Conservation (phyloP, 2,329 filamentous ascomycete genomes). For the Curvularia sp. region DNA sequence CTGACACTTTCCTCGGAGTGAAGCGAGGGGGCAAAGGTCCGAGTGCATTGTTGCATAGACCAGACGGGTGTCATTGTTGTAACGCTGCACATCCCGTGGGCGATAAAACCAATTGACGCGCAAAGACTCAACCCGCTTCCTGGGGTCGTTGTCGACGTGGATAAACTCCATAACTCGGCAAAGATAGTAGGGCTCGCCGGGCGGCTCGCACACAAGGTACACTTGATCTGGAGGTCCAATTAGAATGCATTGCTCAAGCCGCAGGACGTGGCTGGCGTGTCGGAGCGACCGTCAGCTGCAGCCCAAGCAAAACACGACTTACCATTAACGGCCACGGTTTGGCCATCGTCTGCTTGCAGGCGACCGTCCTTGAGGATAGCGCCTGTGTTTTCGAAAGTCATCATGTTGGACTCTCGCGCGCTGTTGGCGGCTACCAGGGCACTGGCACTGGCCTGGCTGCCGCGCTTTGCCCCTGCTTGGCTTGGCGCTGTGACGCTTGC, state of each 20-base stretch:
- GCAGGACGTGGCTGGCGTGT: conserved; percentile 41
- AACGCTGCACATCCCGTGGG: conserved; percentile 92
- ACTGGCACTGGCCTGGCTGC: conserved; percentile 39
- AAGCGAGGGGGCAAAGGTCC: conserved; percentile 89
- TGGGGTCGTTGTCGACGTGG: conserved; percentile 72
- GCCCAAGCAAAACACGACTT: conserved; percentile 43
- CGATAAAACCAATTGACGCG: conserved; percentile 99
- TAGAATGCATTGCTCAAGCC: conserved; percentile 44
- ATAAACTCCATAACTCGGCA: conserved; percentile 98
- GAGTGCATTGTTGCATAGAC: conserved; percentile 99
- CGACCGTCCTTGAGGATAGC: conserved; percentile 75
- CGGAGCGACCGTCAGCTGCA: conserved; percentile 35
- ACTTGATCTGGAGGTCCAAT: conserved; percentile 71
- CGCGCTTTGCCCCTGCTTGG: conserved; percentile 47
- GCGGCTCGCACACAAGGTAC: conserved; percentile 96
- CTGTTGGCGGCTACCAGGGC: conserved; percentile 51
- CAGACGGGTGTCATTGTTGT: conserved; percentile 86
- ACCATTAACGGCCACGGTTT: conserved; percentile 85
- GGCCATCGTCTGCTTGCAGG: conserved; percentile 90
- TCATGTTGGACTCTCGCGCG: conserved; percentile 78
- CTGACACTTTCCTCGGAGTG: conserved; percentile 89
- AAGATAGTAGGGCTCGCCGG: conserved; percentile 96
- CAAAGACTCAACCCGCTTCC: conserved; percentile 80
- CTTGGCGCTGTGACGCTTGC: conserved; percentile 50
- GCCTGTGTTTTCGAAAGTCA: conserved; percentile 80